Evolutionary conservation across 2,329 filamentous ascomycete species (phyloP), one percentile per base, ranked within the genome.

Genomic region (Pleurostoma richardsiae): DNA sequence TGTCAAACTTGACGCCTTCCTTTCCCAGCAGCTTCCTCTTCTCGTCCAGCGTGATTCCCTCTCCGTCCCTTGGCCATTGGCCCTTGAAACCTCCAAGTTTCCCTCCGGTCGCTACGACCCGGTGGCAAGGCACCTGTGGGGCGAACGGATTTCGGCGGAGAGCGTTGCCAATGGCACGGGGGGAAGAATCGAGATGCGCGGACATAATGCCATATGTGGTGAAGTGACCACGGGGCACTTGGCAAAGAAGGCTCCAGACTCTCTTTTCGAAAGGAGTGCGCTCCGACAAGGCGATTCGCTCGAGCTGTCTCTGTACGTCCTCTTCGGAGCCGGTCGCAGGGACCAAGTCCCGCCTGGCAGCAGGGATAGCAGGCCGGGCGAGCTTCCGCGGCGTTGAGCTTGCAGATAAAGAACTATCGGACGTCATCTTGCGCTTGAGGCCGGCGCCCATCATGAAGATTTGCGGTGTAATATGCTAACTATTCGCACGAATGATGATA

Each of bases 91-190:
- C 85, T 39, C 86, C 86, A 27, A 90, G 64, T n/a, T 74, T 73
- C 10, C 87, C 84, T 44, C 83, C 84, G 39, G 82, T 84, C 5
- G 87, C 86, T 41, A 95, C 79, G 27, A 92, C 85, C 7, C 90
- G 78, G 65, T 95, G 89, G 51, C 89, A 95, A 1, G 89, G 90
- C 4, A 92, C 85, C 31, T 80, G 76, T 0, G 90, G 89, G 10
- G 90, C 89, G 57, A 92, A 95, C 0, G 89, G 89, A 61, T 95
- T 95, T 7, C 77, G 72, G 19, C 86, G 78, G 59, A 95, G 72
- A 2, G 88, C 88, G 49, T 87, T 89, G 11, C 88, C 88, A 4
- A 94, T 80, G 0, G 88, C 88, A 39, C 88, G 76, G 2, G 88
- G 85, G 4, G 85, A 88, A 27, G 86, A 89, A 8, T 71, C 64